Conservation (phyloP, 148 eudicot genomes). For the Silene conica region DNA sequence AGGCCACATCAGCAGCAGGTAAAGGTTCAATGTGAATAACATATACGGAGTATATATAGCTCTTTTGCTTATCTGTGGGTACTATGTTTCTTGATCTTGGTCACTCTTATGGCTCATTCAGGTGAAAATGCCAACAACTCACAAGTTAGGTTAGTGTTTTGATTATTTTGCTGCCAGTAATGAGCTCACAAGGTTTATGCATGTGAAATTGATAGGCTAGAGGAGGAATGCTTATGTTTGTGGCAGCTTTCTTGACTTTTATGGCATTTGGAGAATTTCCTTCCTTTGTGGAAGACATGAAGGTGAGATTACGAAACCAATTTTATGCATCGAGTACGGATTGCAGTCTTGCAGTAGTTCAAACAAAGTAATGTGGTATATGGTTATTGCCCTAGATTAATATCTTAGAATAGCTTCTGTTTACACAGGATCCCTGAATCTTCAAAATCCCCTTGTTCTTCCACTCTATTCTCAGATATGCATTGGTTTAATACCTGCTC, state of each 20-base stretch:
- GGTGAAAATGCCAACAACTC: slow-evolving; percentile 15
- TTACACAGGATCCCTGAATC: too few species aligned
- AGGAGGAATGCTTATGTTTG: slow-evolving; percentile 47
- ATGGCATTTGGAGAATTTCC: slow-evolving; percentile 71
- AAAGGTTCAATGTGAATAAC: background rate
- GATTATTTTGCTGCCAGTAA: background rate
- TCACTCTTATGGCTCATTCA: slow-evolving; percentile 42
- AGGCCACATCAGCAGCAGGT: too few species aligned
- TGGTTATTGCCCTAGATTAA: background rate
- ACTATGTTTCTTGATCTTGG: slow-evolving; percentile 47
- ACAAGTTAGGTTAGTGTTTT: too few species aligned
- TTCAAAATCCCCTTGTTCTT: too few species aligned
- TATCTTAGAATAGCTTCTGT: too few species aligned
- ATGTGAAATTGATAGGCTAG: slow-evolving; percentile 35
- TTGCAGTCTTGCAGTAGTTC: background rate
- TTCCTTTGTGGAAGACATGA: slow-evolving; percentile 58
- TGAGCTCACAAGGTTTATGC: slow-evolving; percentile 2
- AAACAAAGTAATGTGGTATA: too few species aligned
- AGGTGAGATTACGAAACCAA: slow-evolving; percentile 27
- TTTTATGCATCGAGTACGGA: background rate
- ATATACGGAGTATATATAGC: slow-evolving; percentile 37
- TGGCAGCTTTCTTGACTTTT: slow-evolving; percentile 48
- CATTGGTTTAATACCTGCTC: too few species aligned
- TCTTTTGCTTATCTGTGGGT: slow-evolving; percentile 44
- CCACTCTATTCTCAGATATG: too few species aligned